phyloP scores from a whole-genome alignment of 1,284 basidiomycete species.

The Cystobasidium sp. region DNA sequence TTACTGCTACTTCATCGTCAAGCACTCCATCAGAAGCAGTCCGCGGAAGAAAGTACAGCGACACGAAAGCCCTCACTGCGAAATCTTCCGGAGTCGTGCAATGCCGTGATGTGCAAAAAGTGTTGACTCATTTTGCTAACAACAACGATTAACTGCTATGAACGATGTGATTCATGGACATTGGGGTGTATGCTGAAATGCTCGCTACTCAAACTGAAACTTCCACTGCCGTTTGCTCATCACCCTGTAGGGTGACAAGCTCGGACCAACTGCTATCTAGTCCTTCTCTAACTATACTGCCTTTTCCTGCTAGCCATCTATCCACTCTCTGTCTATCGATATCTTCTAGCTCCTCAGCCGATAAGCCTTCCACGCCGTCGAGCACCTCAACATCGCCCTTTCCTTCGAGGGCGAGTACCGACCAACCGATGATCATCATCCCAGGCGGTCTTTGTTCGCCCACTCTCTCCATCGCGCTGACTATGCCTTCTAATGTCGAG shows the following conservation, averaged over 20 bases:
- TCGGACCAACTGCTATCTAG: constrained; percentile 55
- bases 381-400: constrained; percentile 62
- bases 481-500: constrained; percentile 76
- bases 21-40: no score
- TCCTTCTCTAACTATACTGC: constrained; percentile 64
- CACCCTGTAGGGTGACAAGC: constrained; percentile 8
- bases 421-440: constrained; percentile 95
- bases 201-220: not conserved
- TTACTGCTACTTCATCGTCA: no score
- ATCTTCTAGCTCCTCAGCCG: constrained; percentile 47
- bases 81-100: no score
- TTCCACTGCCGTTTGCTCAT: not conserved
- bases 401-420: constrained; percentile 63
- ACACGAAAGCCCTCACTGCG: no score
- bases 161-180: no score
- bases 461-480: constrained; percentile 69
- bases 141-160: not conserved
- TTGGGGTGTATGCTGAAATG: no score
- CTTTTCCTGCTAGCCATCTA: constrained; percentile 64
- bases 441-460: constrained; percentile 92
- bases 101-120: no score
- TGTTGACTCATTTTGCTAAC: not conserved
- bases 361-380: constrained; percentile 53
- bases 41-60: no score
- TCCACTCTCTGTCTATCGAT: constrained; percentile 63